Conservation (phyloP, 2,329 filamentous ascomycete species). For the Venturia asperata region DNA sequence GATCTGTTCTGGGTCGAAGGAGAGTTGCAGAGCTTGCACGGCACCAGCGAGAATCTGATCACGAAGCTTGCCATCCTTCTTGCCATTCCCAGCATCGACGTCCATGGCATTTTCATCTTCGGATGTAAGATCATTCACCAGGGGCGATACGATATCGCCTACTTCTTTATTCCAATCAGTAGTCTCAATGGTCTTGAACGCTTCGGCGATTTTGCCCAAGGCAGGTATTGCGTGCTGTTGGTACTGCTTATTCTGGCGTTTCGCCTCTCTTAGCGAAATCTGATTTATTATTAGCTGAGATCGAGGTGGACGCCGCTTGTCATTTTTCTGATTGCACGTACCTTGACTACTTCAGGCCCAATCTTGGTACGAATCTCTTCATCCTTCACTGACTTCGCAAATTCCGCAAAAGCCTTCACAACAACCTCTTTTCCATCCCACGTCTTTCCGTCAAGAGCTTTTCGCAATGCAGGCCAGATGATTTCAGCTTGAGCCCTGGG, state of each 20-base stretch:
- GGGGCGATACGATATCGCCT: slow-evolving; percentile 53
- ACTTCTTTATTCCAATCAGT: slow-evolving; percentile 51
- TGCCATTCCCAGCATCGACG: slow-evolving; percentile 28
- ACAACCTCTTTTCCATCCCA: slow-evolving; percentile 88
- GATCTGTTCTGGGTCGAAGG: slow-evolving; percentile 23
- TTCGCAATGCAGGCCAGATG: slow-evolving; percentile 80
- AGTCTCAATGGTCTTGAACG: slow-evolving; percentile 60
- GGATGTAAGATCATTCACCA: slow-evolving; percentile 31
- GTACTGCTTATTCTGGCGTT: slow-evolving; percentile 82
- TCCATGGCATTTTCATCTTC: slow-evolving; percentile 28
- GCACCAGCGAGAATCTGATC: slow-evolving; percentile 23
- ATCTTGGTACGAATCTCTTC: slow-evolving; percentile 13
- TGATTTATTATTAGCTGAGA: slow-evolving; percentile 29
- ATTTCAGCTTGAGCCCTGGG: slow-evolving; percentile 52
- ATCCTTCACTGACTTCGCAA: slow-evolving; percentile 56
- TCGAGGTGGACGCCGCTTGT: too few species aligned
- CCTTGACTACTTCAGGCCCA: slow-evolving; percentile 44
- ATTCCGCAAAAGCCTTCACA: slow-evolving; percentile 69
- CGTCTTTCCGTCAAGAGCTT: slow-evolving; percentile 76
- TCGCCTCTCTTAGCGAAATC: slow-evolving; percentile 78
- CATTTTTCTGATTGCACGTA: too few species aligned
- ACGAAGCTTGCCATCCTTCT: slow-evolving; percentile 23
- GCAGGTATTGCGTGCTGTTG: slow-evolving; percentile 65
- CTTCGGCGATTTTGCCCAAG: slow-evolving; percentile 65
- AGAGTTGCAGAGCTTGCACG: slow-evolving; percentile 24